These are phyloP conservation scores for Echinochloa phyllopogon DNA, from an alignment of 176 grass and related monocot species.

Conservation along the genomic window DNA sequence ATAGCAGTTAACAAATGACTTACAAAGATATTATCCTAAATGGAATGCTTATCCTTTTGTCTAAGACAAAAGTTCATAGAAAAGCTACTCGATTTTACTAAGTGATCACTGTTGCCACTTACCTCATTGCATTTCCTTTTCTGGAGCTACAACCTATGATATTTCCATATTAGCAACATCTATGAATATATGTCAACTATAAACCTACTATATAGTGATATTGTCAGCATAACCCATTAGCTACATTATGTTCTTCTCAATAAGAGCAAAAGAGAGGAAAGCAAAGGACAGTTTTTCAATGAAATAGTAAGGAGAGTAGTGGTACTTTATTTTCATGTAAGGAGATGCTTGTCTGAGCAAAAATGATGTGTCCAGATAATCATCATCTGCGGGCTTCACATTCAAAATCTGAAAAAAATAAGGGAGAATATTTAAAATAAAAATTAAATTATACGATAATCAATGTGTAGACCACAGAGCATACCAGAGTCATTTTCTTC, in stretches of 20 bases:
- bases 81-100: constrained; percentile 18
- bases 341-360: constrained; percentile 96
- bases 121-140: background rate
- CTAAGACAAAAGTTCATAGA: constrained; percentile 8
- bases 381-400: constrained; percentile 85
- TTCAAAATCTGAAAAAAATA: constrained; percentile 71
- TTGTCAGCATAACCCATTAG: background rate
- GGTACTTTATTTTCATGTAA: constrained; percentile 99
- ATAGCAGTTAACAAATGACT: constrained; percentile 5
- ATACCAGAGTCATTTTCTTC: constrained; percentile 92
- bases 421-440: constrained; percentile 4
- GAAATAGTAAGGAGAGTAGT: constrained; percentile 44
- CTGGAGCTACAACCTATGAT: background rate
- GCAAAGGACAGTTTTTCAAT: background rate
- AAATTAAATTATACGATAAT: background rate
- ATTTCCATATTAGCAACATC: background rate
- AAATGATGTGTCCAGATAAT: constrained; percentile 91
- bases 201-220: constrained; percentile 14
- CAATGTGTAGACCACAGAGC: background rate
- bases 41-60: background rate
- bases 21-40: background rate
- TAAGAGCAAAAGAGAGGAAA: constrained; percentile 8
- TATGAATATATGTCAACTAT: background rate
- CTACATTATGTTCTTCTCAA: constrained; percentile 12
- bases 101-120: background rate